Conservation (phyloP, 2,329 filamentous ascomycete species). For the Cercospora zeina region DNA sequence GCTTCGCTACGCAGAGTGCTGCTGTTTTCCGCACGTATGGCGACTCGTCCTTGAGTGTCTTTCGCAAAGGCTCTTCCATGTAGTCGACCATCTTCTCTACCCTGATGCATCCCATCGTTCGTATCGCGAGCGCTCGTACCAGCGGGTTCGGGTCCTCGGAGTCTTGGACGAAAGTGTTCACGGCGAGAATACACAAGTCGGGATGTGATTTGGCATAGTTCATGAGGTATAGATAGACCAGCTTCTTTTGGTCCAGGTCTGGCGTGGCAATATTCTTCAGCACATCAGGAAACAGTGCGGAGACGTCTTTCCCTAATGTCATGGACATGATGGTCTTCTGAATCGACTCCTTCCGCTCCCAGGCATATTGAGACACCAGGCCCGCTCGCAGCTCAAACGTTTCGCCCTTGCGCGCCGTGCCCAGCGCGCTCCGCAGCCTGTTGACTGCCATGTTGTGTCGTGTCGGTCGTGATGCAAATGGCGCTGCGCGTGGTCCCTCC, state of each 20-base stretch:
- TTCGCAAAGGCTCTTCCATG: slow-evolving; percentile 96
- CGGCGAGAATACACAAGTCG: slow-evolving; percentile 95
- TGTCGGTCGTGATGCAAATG: slow-evolving; percentile 13
- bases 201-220: slow-evolving; percentile 99
- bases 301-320: slow-evolving; percentile 98
- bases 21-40: slow-evolving; percentile 98
- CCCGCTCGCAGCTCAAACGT: slow-evolving; percentile 96
- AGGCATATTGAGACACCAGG: slow-evolving; percentile 96
- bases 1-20: slow-evolving; percentile 94
- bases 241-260: slow-evolving; percentile 98
- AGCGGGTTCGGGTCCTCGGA: slow-evolving; percentile 97
- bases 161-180: slow-evolving; percentile 99
- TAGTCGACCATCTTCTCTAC: slow-evolving; percentile 99
- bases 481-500: slow-evolving; percentile 1
- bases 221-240: slow-evolving; percentile 98
- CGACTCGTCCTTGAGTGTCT: slow-evolving; percentile 94
- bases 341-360: slow-evolving; percentile 96
- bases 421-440: slow-evolving; percentile 90
- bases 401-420: slow-evolving; percentile 91
- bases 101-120: slow-evolving; percentile 97
- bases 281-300: slow-evolving; percentile 93
- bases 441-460: slow-evolving; percentile 77
- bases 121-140: slow-evolving; percentile 88
- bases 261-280: slow-evolving; percentile 96
- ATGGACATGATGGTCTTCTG: slow-evolving; percentile 99